phyloP scores from a whole-genome alignment of 345 rosid genomes.

The Atalantia buxifolia region DNA sequence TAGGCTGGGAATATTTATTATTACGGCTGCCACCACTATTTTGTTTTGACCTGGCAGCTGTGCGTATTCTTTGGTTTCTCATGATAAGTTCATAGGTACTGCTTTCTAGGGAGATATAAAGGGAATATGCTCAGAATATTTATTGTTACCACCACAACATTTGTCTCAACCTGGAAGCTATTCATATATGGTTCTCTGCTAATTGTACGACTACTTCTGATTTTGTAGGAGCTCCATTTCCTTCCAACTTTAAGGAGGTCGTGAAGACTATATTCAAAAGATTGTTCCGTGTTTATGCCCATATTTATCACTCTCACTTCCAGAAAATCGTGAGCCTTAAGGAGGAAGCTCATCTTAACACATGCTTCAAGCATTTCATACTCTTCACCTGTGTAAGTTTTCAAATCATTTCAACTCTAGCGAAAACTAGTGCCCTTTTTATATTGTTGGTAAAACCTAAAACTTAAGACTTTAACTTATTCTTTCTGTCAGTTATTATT shows the following conservation, averaged over 20 bases:
- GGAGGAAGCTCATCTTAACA: constrained; percentile 99
- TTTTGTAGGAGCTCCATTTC: constrained; percentile 88
- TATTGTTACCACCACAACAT: too few relatives aligned
- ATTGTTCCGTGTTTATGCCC: constrained; percentile 95
- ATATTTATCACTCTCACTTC: constrained; percentile 93
- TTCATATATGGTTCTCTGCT: background rate
- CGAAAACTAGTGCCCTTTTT: background rate
- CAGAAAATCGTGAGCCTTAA: constrained; percentile 98
- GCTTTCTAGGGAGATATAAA: background rate
- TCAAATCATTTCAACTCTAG: background rate
- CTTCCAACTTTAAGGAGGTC: constrained; percentile 91
- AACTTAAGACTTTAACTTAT: background rate
- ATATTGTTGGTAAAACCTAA: background rate
- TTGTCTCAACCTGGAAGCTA: too few relatives aligned
- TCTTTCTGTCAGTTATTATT: background rate
- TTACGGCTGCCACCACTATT: background rate
- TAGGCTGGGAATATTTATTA: background rate
- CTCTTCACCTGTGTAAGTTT: constrained; percentile 86
- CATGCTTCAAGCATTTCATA: constrained; percentile 98
- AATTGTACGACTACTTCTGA: constrained; percentile 1
- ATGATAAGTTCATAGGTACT: background rate
- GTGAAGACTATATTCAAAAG: constrained; percentile 96
- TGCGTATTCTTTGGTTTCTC: background rate
- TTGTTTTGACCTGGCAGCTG: background rate
- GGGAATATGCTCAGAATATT: background rate